Evolutionary conservation across 2,329 filamentous ascomycete species (phyloP), one percentile per base, ranked within the genome.

Genomic region (Alternaria dauci): DNA sequence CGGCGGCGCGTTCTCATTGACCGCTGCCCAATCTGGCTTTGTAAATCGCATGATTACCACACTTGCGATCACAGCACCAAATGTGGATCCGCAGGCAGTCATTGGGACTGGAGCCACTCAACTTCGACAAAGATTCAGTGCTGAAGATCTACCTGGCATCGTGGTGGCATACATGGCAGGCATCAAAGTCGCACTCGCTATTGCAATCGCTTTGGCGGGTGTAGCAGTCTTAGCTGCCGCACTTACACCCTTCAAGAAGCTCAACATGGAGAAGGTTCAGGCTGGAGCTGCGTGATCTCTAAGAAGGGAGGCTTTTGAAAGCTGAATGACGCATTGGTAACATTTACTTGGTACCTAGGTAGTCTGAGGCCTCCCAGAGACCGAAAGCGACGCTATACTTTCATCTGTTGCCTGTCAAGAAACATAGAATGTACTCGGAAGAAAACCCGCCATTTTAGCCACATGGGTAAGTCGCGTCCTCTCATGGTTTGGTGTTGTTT

Each of bases 31-130:
- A 61, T 70, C 71, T 25, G 66, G 71, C n/a, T 83, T 84, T 68
- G 70, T 73, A n/a, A 80, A 81, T 53, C 65, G 69, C 4, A 66
- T 83, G 1, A 59, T 77, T 25, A 59, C 59, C 5, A 62, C 63
- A 2, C 64, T 82, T 4, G 62, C 71, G 1, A 55, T 59, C 11
- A 71, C 76, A 8, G 76, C 77, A 1, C 79, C 80, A 0, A 66
- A 41, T 12, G 34, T 62, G 23, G 25, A 55, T 11, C 55, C 55
- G 9, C 25, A 16, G 11, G 28, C 50, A 14, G 72, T 82, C 6
- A 66, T 82, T n/a, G 65, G 65, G 1, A 78, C 76, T 0, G 81
- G 81, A 5, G 81, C 81, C 0, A 79, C 80, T 1, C 74, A 78
- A 14, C 66, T 83, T 14, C 68, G 77, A 5, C 42, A 67, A 2